Base-by-base conservation (phyloP, 2,329 filamentous ascomycete species). In the Beauveria caledonica region DNA sequence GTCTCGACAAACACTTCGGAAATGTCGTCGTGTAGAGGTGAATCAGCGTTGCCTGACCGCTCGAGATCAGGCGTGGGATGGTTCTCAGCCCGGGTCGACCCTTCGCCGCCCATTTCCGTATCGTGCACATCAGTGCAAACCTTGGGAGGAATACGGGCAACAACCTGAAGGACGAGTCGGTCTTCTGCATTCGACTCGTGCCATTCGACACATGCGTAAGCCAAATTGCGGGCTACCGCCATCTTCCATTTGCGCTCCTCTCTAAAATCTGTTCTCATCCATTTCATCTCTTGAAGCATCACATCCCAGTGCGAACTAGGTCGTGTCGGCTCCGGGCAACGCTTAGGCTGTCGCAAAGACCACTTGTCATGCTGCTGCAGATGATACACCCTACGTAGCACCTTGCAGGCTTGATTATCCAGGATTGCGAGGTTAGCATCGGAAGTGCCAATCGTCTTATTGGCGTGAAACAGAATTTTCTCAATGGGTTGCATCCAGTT, bases 261-360 rank as follows among this genome's bases (percentile, higher is more conserved):
- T 56, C 89, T 84, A 69, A 97, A 97, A 73, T 99, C 94, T 1
- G 92, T 97, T 55, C 92, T 85, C 90, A 99, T 95, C 93, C 93
- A 97, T 72, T 92, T 96, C 83, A 93, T 90, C 76, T 99, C 92
- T 66, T 92, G 84, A 36, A 99, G 77, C 60, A 97, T 73, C 57
- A 93, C 82, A 74, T 99, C 94, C 83, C 87, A 90, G 66, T 97
- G 93, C 2, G 88, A 86, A 1, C 84, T 81, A 19, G 87, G 87
- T 42, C 91, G 84, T 4, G 84, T 80, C 5, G 93, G 92, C 72
- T 99, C 94, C 1, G 86, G 81, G 44, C 86, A 89, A 60, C 92
- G 88, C 69, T 95, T 90, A 48, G 92, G 86, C 69, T 99, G 94
- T 57, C 93, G 84, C 51, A 99, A 74, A 5, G 92, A 94, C 93